Evolutionary conservation across 2,329 filamentous ascomycete species (phyloP).

Genomic region (Beauveria sp.): DNA sequence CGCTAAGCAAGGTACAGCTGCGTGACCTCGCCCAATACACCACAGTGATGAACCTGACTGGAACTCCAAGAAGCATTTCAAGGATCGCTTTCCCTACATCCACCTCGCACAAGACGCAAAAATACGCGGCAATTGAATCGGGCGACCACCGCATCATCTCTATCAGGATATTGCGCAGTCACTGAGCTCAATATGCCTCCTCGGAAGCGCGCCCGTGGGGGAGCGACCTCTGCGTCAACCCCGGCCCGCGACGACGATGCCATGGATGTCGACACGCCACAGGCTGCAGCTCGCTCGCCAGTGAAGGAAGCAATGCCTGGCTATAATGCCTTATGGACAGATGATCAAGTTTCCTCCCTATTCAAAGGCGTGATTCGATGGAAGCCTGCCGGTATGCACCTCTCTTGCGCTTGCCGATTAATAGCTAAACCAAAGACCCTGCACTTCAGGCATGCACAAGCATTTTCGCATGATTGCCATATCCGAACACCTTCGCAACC

Average conservation of each 20-base stretch:
- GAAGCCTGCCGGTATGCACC: constrained; percentile 77
- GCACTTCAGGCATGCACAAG: constrained; percentile 71
- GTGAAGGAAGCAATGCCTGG: constrained; percentile 25
- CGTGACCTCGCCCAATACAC: neutral
- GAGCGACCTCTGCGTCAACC: constrained; percentile 50
- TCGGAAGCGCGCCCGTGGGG: constrained; percentile 57
- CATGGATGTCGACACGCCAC: constrained; percentile 52
- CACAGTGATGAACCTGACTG: neutral
- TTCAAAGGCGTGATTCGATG: constrained; percentile 89
- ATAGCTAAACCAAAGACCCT: neutral
- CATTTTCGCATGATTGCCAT: constrained; percentile 90
- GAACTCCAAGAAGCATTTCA: neutral
- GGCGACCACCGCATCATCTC: neutral
- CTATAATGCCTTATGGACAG: constrained; percentile 74
- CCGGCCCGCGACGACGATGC: constrained; percentile 48
- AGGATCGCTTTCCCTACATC: neutral
- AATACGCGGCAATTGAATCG: neutral
- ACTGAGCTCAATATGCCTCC: constrained; percentile 49
- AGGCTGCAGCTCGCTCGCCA: constrained; percentile 33
- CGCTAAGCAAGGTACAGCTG: neutral
- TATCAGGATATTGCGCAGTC: neutral
- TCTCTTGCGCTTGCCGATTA: neutral
- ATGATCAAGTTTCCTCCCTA: constrained; percentile 87
- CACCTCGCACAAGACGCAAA: neutral
- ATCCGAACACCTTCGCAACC: constrained; percentile 68